Conservation (phyloP, 176 grass and related monocot species). For the Lolium multiflorum region DNA sequence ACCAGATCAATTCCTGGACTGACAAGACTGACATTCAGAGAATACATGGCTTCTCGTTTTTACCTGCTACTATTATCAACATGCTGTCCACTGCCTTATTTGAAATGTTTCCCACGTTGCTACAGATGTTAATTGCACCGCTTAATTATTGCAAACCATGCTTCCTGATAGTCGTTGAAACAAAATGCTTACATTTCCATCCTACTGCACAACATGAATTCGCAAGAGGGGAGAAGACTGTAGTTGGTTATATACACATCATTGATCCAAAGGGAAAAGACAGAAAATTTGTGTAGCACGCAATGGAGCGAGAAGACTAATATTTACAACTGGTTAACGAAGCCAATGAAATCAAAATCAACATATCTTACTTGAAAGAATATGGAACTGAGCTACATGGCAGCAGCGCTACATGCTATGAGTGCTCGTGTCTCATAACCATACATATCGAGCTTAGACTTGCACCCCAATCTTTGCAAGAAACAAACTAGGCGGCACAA, state of each 20-base stretch:
- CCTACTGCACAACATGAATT: not conserved
- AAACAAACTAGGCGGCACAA: conserved; percentile 34
- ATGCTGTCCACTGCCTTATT: not conserved
- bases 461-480: conserved; percentile 33
- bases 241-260: conserved; percentile 42
- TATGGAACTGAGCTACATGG: not conserved
- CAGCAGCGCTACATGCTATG: not conserved
- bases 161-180: too few species aligned
- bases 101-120: not conserved
- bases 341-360: conserved; percentile 8
- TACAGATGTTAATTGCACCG: not conserved
- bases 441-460: conserved; percentile 30
- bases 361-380: conserved; percentile 17
- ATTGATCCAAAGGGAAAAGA: not conserved
- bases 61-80: too few species aligned
- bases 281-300: not conserved
- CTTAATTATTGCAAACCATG: not conserved
- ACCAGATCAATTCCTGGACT: not conserved
- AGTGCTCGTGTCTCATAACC: not conserved
- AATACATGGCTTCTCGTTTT: not conserved
- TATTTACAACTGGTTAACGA: conserved; percentile 41
- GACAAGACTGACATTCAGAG: not conserved
- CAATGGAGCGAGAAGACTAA: not conserved
- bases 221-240: not conserved
- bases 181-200: not conserved